phyloP scores from a whole-genome alignment of 2,329 filamentous ascomycete genomes.

The Ramularia endophylla region DNA sequence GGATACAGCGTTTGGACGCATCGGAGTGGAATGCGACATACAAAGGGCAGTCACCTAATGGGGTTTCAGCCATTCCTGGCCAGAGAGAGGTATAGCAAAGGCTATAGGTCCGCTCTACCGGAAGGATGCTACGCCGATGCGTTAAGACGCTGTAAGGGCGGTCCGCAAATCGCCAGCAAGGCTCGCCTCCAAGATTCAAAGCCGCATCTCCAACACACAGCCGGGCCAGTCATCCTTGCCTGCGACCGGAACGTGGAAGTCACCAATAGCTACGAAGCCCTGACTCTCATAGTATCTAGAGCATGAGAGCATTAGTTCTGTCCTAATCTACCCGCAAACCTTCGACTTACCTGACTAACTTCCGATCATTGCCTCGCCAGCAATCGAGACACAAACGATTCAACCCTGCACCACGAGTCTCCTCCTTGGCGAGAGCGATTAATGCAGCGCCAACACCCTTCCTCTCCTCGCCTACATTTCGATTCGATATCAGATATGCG shows the following conservation, averaged over 20 bases:
- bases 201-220: constrained; percentile 14
- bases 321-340: not conserved
- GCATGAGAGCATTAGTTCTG: not conserved
- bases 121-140: no score
- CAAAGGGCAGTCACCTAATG: no score
- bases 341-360: constrained; percentile 14
- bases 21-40: no score
- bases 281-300: constrained; percentile 16
- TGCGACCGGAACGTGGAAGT: constrained; percentile 6
- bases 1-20: no score
- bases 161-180: no score
- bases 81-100: no score
- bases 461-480: constrained; percentile 4
- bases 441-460: constrained; percentile 12
- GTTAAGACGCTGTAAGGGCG: no score
- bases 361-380: constrained; percentile 13
- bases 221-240: constrained; percentile 12
- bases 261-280: constrained; percentile 10
- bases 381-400: constrained; percentile 15
- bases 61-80: no score
- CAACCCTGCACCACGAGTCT: constrained; percentile 3
- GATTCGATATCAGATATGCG: constrained; percentile 14
- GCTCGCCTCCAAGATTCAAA: constrained; percentile 2
- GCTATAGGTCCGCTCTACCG: no score
- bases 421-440: constrained; percentile 11